Percentiles rank a stretch among this genome's conserved stretches.
phyloP scores from a whole-genome alignment of 306 rosid genomes.

The Prunus fruticosa region DNA sequence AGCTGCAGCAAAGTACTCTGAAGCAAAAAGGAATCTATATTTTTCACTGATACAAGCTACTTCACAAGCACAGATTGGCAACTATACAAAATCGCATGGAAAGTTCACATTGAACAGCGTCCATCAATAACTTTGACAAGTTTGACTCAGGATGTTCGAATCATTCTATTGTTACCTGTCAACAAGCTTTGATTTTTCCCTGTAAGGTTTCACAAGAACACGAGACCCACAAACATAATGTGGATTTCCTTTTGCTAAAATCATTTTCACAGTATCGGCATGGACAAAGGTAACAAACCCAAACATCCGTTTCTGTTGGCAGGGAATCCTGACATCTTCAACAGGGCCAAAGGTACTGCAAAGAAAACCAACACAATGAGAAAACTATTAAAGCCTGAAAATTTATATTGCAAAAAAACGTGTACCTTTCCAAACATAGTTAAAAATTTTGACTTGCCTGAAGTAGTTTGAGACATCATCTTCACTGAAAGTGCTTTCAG shows the following conservation, averaged over 20 bases:
- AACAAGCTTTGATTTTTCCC: slow-evolving; percentile 67
- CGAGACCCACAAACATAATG: slow-evolving; percentile 72
- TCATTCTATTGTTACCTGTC: slow-evolving; percentile 37
- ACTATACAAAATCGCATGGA: not conserved
- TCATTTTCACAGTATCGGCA: slow-evolving; percentile 61
- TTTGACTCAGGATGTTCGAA: not conserved
- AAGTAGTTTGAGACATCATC: slow-evolving; percentile 82
- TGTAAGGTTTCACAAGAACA: slow-evolving; percentile 81
- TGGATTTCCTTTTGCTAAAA: slow-evolving; percentile 67
- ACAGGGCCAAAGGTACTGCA: slow-evolving; percentile 64
- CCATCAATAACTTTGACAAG: not conserved
- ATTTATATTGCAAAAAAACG: not conserved
- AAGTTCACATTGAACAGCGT: not conserved
- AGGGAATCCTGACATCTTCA: slow-evolving; percentile 88
- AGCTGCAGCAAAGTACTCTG: not conserved
- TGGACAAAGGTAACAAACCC: slow-evolving; percentile 80
- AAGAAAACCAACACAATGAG: slow-evolving; percentile 10
- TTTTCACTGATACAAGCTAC: not conserved
- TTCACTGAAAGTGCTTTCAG: slow-evolving; percentile 79
- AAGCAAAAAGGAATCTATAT: not conserved
- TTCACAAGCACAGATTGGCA: not conserved
- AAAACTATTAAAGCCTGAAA: not conserved
- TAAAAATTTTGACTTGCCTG: slow-evolving; percentile 31
- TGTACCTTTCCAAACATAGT: slow-evolving; percentile 4
- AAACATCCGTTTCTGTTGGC: slow-evolving; percentile 78